These are phyloP conservation scores for Zygosaccharomyces rouxii DNA, from an alignment of 805 yeast species.

Conservation along the genomic window DNA sequence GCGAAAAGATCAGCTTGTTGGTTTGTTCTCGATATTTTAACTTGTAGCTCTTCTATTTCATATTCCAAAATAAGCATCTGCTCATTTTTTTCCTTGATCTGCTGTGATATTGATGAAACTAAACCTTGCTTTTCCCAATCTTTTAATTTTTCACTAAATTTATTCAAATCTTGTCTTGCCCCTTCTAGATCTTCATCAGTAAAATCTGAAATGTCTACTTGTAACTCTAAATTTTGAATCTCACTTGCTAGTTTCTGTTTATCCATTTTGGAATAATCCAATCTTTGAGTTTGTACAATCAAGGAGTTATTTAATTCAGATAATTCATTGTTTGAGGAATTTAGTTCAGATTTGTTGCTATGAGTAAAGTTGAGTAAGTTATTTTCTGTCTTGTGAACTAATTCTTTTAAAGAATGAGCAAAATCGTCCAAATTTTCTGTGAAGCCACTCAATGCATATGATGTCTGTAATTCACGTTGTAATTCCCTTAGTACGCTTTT, in stretches of 20 bases:
- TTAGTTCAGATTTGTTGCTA: slow-evolving; percentile 15
- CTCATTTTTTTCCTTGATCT: slow-evolving; percentile 39
- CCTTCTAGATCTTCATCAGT: slow-evolving; percentile 47
- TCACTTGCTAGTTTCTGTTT: slow-evolving; percentile 36
- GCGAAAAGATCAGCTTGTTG: slow-evolving; percentile 58
- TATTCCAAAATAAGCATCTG: slow-evolving; percentile 38
- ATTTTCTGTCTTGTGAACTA: slow-evolving; percentile 5
- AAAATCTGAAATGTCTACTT: slow-evolving; percentile 37
- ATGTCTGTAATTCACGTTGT: not conserved
- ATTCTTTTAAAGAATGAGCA: not conserved
- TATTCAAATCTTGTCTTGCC: slow-evolving; percentile 42
- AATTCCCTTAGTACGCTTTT: slow-evolving; percentile 16
- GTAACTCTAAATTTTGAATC: slow-evolving; percentile 37
- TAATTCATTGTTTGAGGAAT: slow-evolving; percentile 13
- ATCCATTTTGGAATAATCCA: slow-evolving; percentile 46
- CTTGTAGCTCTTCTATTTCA: slow-evolving; percentile 50
- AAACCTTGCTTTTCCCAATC: slow-evolving; percentile 29
- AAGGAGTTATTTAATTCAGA: slow-evolving; percentile 18
- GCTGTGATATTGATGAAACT: slow-evolving; percentile 30
- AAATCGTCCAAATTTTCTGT: slow-evolving; percentile 3
- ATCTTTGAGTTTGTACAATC: slow-evolving; percentile 35
- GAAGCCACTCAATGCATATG: not conserved
- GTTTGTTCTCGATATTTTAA: slow-evolving; percentile 47
- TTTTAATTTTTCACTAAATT: slow-evolving; percentile 36
- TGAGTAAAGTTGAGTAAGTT: slow-evolving; percentile 11